Evolutionary conservation across 306 rosid species (phyloP).

Genomic region (Dalbergia cultrata): DNA sequence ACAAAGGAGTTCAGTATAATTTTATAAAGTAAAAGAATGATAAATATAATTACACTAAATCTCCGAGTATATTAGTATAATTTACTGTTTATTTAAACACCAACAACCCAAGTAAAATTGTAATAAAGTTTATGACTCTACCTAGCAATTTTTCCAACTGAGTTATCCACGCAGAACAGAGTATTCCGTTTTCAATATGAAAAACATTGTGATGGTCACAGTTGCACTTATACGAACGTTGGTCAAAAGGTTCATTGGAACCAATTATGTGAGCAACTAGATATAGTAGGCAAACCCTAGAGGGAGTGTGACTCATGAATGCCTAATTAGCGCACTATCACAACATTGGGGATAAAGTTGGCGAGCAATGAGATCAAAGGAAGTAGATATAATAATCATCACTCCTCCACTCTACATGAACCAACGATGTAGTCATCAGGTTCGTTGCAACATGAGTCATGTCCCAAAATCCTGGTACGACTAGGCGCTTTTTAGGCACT

Average conservation of each 20-base stretch:
- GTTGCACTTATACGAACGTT: neutral
- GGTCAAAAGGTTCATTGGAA: neutral
- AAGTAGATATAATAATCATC: neutral
- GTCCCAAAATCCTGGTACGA: neutral
- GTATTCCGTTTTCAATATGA: neutral
- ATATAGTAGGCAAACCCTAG: neutral
- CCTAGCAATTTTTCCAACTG: no score
- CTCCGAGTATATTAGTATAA: no score
- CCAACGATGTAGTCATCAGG: neutral
- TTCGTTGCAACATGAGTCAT: conserved; percentile 1
- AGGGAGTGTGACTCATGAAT: neutral
- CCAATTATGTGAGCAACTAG: neutral
- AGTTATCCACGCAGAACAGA: no score
- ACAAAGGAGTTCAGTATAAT: no score
- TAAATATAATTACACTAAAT: no score
- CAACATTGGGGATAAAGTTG: neutral
- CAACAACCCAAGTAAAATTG: no score
- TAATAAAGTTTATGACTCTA: no score
- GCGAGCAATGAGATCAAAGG: neutral
- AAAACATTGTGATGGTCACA: neutral
- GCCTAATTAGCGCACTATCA: neutral
- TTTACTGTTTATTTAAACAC: no score
- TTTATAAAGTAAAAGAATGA: no score
- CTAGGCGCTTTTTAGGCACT: neutral
- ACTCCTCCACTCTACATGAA: neutral